Conservation (phyloP, 2,329 filamentous ascomycete species). For the Ceratocystis destructans region DNA sequence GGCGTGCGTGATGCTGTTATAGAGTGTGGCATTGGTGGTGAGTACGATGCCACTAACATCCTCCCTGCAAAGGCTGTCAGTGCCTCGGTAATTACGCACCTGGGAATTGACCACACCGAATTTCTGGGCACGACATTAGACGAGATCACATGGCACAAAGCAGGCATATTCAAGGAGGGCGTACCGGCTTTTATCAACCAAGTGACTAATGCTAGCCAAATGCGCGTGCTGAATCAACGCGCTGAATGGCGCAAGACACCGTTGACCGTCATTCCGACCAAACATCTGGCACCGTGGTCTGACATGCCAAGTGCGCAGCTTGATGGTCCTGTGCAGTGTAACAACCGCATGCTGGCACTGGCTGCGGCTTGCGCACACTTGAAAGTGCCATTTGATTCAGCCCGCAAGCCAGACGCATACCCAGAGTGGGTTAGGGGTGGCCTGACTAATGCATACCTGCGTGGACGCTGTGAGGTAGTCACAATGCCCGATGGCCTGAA, state of each 20-base stretch:
- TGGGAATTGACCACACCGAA: slow-evolving; percentile 74
- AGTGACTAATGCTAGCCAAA: slow-evolving; percentile 23
- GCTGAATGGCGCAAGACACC: slow-evolving; percentile 41
- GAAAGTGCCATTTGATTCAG: slow-evolving; percentile 21
- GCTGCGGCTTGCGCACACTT: slow-evolving; percentile 46
- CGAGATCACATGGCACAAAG: slow-evolving; percentile 83
- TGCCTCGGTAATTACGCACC: slow-evolving; percentile 59
- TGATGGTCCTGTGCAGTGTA: slow-evolving; percentile 40
- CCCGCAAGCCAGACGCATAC: neutral
- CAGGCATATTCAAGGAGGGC: slow-evolving; percentile 64
- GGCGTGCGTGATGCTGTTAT: slow-evolving; percentile 67
- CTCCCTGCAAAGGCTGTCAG: slow-evolving; percentile 49
- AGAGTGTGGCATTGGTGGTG: slow-evolving; percentile 88
- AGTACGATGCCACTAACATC: slow-evolving; percentile 87
- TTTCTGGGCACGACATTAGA: slow-evolving; percentile 69
- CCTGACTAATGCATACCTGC: slow-evolving; percentile 51
- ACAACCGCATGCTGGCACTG: slow-evolving; percentile 45
- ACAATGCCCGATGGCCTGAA: slow-evolving; percentile 34
- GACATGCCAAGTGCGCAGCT: slow-evolving; percentile 31
- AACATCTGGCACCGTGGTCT: slow-evolving; percentile 30
- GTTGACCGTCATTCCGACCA: slow-evolving; percentile 32
- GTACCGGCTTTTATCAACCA: slow-evolving; percentile 29
- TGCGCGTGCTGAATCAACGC: slow-evolving; percentile 44
- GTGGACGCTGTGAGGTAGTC: slow-evolving; percentile 65
- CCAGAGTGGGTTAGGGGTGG: slow-evolving; percentile 44